phyloP scores from a whole-genome alignment of 768 basidiomycete species.

The Scleroderma citrinum region DNA sequence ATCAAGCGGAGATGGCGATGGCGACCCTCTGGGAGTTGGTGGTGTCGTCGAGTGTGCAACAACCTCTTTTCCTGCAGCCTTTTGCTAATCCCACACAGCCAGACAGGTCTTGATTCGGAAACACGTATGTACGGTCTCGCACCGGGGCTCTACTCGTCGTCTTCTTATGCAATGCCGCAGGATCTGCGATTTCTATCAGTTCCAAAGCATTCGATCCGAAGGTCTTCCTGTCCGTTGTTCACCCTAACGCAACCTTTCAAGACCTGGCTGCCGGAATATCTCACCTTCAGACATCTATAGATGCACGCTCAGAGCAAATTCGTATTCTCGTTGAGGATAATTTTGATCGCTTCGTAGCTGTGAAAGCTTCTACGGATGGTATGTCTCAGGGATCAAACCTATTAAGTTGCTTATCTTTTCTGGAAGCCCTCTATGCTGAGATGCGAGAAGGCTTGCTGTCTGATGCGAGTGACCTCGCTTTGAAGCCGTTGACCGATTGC shows the following conservation, averaged over 20 bases:
- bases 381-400: slow-evolving; percentile 14
- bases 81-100: slow-evolving; percentile 30
- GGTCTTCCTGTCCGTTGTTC: slow-evolving; percentile 81
- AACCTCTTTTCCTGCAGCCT: neutral
- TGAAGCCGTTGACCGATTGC: slow-evolving; percentile 74
- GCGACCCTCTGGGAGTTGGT: slow-evolving; percentile 79
- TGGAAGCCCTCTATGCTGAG: slow-evolving; percentile 76
- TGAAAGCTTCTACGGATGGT: slow-evolving; percentile 97
- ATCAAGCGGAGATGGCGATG: slow-evolving; percentile 51
- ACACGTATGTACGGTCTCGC: slow-evolving; percentile 58
- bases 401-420: slow-evolving; percentile 1
- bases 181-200: slow-evolving; percentile 75
- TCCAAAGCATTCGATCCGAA: slow-evolving; percentile 98
- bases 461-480: slow-evolving; percentile 72
- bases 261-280: slow-evolving; percentile 77
- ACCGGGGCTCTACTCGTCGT: slow-evolving; percentile 6
- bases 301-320: slow-evolving; percentile 90
- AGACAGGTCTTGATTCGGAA: slow-evolving; percentile 69
- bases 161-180: slow-evolving; percentile 31
- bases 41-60: slow-evolving; percentile 48
- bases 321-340: slow-evolving; percentile 94
- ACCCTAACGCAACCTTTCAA: slow-evolving; percentile 93
- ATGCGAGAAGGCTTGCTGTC: slow-evolving; percentile 89
- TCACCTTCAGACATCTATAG: slow-evolving; percentile 72
- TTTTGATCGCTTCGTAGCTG: slow-evolving; percentile 95